These are phyloP conservation scores for Leccinum olivaceopallidum DNA, from an alignment of 768 basidiomycete genomes.

Conservation along the genomic window DNA sequence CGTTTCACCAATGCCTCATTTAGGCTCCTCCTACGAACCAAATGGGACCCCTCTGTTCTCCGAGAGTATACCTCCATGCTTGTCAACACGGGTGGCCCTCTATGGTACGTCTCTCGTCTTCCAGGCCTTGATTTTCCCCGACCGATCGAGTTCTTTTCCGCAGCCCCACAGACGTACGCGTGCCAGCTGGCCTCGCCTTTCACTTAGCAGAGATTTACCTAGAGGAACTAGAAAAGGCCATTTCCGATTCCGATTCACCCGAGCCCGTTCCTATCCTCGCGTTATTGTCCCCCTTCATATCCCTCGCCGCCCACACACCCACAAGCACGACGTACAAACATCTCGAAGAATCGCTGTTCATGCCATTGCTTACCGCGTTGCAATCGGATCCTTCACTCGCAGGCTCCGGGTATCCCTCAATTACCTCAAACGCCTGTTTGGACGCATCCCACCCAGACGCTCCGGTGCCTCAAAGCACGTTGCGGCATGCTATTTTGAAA, in stretches of 20 bases:
- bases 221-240: constrained; percentile 80
- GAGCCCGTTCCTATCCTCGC: constrained; percentile 50
- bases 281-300: constrained; percentile 70
- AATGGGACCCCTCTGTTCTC: constrained; percentile 63
- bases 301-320: constrained; percentile 67
- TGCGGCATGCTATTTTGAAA: constrained; percentile 59
- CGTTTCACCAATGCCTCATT: constrained; percentile 87
- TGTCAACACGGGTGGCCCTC: constrained; percentile 66
- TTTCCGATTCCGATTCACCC: constrained; percentile 32
- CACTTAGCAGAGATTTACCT: constrained; percentile 90
- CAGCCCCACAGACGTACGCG: constrained; percentile 69
- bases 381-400: constrained; percentile 42
- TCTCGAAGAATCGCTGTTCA: constrained; percentile 63
- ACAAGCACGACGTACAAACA: constrained; percentile 70
- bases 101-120: constrained; percentile 59
- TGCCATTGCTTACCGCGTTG: constrained; percentile 66
- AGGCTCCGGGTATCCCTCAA: constrained; percentile 41
- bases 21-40: constrained; percentile 65
- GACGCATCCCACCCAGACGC: constrained; percentile 42
- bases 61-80: constrained; percentile 71
- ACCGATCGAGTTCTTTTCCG: constrained; percentile 6
- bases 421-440: constrained; percentile 53
- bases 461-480: constrained; percentile 30
- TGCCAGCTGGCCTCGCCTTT: constrained; percentile 77
- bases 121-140: neutral